Base-by-base conservation (phyloP, 2,329 filamentous ascomycete species). In the Cryphonectria parasitica region DNA sequence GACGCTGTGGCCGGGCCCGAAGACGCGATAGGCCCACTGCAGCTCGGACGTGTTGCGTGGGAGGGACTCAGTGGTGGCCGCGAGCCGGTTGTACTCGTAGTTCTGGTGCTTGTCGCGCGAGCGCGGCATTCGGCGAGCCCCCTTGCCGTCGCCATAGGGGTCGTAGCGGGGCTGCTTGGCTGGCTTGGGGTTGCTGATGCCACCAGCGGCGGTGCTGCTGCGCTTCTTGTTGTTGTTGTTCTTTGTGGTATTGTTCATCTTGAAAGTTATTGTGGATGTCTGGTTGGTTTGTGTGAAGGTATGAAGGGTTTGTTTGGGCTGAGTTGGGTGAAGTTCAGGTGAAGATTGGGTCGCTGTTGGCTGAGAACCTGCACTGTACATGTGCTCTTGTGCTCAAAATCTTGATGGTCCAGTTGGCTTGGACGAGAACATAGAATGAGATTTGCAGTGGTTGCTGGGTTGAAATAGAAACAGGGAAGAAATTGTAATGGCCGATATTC, bases 11-110 rank as follows among this genome's bases (percentile, higher is more conserved):
- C 69, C 69, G 11, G 69, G 69, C 41, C 65, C 52, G 54, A 71
- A 71, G 61, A 71, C 62, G 66, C 69, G 69, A 43, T 71, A 71
- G 66, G 69, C 69, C n/a, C 49, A 11, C 54, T 15, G 13, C 52
- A 71, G 69, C n/a, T 60, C 3, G 13, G 66, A 60, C 8, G 69
- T 68, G 28, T 25, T 54, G 36, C 19, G 13, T 2, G 66, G 69
- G 28, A 61, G 67, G 60, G 39, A 61, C 15, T 45, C 66, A 7
- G 49, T 36, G 2, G 66, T 36, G 31, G 67, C 36, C 2, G 66
- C 66, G 19, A 41, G 4, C 13, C 61, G 36, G 61, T 64, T 64
- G 25, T 15, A 8, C 36, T 43, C 39, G 36, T 64, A 64, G n/a
- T 7, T 13, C 22, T 13, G 3, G 60, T 62, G 60, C 60, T 62